phyloP scores from a whole-genome alignment of 352 stramenopile species.

The Globisporangium abappressorium region DNA sequence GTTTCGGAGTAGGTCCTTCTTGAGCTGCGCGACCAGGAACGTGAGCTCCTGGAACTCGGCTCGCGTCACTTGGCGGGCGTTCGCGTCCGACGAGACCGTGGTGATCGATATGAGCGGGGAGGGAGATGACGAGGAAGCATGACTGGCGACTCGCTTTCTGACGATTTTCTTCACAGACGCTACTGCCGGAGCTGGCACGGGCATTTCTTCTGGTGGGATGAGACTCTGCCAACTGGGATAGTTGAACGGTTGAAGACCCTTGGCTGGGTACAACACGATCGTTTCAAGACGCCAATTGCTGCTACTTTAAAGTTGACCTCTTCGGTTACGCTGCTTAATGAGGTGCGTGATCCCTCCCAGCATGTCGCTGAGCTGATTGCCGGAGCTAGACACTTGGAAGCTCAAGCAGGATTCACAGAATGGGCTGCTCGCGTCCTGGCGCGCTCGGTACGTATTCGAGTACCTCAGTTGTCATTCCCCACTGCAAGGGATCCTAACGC shows the following conservation, averaged over 20 bases:
- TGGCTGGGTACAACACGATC: no score
- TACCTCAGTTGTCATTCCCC: not conserved
- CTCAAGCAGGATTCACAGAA: slow-evolving; percentile 8
- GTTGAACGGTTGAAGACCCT: no score
- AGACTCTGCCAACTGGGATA: no score
- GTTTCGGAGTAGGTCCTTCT: slow-evolving; percentile 41
- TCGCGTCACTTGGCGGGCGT: slow-evolving; percentile 47
- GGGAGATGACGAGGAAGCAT: not conserved
- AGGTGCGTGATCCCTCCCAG: not conserved
- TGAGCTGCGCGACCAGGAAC: slow-evolving; percentile 36
- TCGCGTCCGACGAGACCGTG: slow-evolving; percentile 29
- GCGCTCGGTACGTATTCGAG: slow-evolving; percentile 28
- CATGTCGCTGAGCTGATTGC: not conserved
- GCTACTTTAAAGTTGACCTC: no score
- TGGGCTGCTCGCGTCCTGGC: slow-evolving; percentile 52
- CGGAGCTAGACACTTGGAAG: not conserved
- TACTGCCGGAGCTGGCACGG: no score
- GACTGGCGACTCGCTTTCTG: not conserved
- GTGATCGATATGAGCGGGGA: not conserved
- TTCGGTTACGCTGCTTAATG: no score
- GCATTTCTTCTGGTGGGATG: no score
- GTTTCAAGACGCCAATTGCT: no score
- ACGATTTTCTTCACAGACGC: slow-evolving; percentile 15
- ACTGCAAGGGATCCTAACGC: slow-evolving; percentile 2
- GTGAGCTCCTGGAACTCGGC: slow-evolving; percentile 64